These are phyloP conservation scores for Fusarium coicis DNA, from an alignment of 2,329 filamentous ascomycete genomes.

Conservation along the genomic window DNA sequence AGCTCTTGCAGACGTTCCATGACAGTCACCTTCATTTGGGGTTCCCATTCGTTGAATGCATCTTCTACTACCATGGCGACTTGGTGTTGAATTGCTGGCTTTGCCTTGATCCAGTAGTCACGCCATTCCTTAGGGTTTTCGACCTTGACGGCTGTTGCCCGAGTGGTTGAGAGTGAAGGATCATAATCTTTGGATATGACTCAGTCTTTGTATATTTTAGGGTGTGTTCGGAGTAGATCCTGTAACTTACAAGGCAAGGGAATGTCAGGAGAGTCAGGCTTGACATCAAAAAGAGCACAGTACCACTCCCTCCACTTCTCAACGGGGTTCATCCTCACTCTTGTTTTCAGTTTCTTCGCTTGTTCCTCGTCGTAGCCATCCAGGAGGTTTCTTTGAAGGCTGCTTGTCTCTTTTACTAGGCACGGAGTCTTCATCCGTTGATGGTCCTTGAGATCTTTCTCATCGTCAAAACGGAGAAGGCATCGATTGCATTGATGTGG, in stretches of 20 bases:
- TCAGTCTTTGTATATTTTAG: not conserved
- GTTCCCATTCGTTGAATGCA: constrained; percentile 6
- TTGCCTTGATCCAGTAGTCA: constrained; percentile 16
- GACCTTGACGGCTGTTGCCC: not conserved
- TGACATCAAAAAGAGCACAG: constrained; percentile 30
- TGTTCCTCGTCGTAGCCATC: constrained; percentile 42
- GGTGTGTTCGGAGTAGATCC: not conserved
- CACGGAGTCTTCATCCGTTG: constrained; percentile 33
- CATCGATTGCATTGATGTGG: constrained; percentile 38
- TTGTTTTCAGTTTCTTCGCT: constrained; percentile 32
- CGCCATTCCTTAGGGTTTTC: constrained; percentile 9
- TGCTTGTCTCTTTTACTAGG: constrained; percentile 27
- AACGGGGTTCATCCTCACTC: not conserved
- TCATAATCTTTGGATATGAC: constrained; percentile 14
- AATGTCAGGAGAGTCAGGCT: constrained; percentile 25
- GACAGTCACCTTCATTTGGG: constrained; percentile 12
- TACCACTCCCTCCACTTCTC: constrained; percentile 40
- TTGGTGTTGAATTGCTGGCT: constrained; percentile 13
- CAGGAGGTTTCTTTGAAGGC: constrained; percentile 17
- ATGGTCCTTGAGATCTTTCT: constrained; percentile 35
- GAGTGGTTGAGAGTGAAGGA: not conserved
- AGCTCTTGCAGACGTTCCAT: constrained; percentile 20
- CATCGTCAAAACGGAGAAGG: constrained; percentile 26
- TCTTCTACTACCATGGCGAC: constrained; percentile 12
- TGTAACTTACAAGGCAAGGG: constrained; percentile 41